Base-by-base conservation (phyloP, 805 yeast species). In the Metschnikowia aberdeeniae region DNA sequence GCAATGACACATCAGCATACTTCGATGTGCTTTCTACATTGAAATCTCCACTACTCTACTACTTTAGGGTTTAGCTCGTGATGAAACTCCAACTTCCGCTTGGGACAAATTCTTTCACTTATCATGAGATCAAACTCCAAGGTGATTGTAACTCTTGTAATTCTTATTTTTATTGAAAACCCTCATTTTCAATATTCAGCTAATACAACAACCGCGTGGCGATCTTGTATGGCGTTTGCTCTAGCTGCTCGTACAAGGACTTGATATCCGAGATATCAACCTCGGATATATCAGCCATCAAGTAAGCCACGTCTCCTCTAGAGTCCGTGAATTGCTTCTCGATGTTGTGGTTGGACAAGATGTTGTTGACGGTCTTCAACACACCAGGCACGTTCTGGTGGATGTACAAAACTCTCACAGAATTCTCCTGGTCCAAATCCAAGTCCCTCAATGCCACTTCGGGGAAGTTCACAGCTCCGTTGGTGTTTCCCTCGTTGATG, bases 321-420 rank as follows among this genome's bases (percentile, higher is more conserved):
- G 97, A 89, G 67, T 93, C 98, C n/a, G 97, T 86, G 72, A 82
- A 93, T 75, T 93, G 99, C 72, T 93, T 92, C 72, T 90, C 97
- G 68, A 93, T 93, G 72, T 93, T 93, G 77, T 93, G 90, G 66
- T 83, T 83, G 47, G 95, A 86, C 68, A 93, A 81, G 58, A 93
- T 88, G 75, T 92, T 92, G 77, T 93, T 93, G 61, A 93, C 99
- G 34, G 96, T 89, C 67, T 89, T 87, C 79, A 93, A 78, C 46
- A 93, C 99, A 81, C 99, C 99, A 26, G 99, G 99, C 59, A 93
- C 97, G 70, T 93, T 93, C 71, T 87, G 93, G 74, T 93, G 99
- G 61, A 90, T 86, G 72, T 93, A 93, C 59, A 93, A 76, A 34
- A 93, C 96, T 74, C 99, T 87, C 55, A 90, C 97, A 45, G 84